Conservation (phyloP, 768 basidiomycete genomes). For the Leccinum incarnatum region DNA sequence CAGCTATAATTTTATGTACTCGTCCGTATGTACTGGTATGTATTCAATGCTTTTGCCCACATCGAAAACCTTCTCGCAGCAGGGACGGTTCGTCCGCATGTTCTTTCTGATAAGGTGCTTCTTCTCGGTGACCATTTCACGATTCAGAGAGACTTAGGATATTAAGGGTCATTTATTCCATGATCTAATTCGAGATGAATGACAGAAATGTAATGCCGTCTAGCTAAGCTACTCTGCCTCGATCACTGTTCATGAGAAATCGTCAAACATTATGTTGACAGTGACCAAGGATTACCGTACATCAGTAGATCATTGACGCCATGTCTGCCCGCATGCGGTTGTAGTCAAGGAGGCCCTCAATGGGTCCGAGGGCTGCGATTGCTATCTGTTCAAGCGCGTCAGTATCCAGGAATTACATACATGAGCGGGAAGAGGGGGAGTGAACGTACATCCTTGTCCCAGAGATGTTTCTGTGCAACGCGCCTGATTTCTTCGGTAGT, state of each 20-base stretch:
- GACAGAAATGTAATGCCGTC: conserved; percentile 16
- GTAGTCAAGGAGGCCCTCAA: conserved; percentile 94
- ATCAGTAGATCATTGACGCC: conserved; percentile 74
- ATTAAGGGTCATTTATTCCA: conserved; percentile 21
- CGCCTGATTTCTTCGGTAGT: conserved; percentile 86
- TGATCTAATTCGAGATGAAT: conserved; percentile 19
- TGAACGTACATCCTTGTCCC: conserved; percentile 85
- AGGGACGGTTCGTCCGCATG: background rate
- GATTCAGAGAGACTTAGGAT: background rate
- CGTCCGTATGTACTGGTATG: conserved; percentile 11
- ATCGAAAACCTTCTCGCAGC: background rate
- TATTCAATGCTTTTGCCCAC: background rate
- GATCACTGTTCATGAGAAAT: background rate
- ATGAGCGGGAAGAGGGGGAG: conserved; percentile 22
- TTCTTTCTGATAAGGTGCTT: background rate
- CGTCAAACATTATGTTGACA: background rate
- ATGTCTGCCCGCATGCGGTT: conserved; percentile 82
- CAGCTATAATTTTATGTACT: conserved; percentile 6
- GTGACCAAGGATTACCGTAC: background rate
- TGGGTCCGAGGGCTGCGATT: conserved; percentile 83
- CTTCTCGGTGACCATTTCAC: too few species aligned
- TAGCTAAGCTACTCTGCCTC: conserved; percentile 22
- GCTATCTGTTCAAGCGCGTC: conserved; percentile 53
- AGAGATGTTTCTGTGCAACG: conserved; percentile 93
- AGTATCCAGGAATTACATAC: background rate